phyloP scores from a whole-genome alignment of 1,284 basidiomycete species.

The Caloboletus firmus region DNA sequence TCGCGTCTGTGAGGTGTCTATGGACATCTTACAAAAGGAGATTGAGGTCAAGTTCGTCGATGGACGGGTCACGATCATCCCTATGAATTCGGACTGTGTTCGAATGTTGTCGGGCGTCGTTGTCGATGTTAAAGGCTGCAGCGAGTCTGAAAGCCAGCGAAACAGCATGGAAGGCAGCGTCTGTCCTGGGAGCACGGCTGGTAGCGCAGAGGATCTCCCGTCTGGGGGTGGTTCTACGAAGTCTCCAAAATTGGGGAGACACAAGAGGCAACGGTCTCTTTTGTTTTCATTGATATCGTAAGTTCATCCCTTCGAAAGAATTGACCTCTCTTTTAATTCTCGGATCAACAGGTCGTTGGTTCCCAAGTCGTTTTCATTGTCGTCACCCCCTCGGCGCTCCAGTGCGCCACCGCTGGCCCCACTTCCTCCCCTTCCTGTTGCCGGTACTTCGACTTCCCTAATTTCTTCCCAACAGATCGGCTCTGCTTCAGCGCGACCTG shows the following conservation, averaged over 20 bases:
- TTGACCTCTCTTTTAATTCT: slow-evolving; percentile 5
- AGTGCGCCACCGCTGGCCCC: slow-evolving; percentile 32
- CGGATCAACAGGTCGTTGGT: slow-evolving; percentile 40
- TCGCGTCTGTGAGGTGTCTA: slow-evolving; percentile 57
- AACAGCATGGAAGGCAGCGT: slow-evolving; percentile 36
- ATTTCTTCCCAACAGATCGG: slow-evolving; percentile 4
- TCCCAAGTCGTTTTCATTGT: slow-evolving; percentile 31
- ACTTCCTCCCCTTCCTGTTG: slow-evolving; percentile 23
- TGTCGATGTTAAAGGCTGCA: slow-evolving; percentile 50
- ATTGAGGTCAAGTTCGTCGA: slow-evolving; percentile 59
- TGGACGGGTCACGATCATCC: slow-evolving; percentile 50
- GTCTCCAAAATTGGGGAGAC: slow-evolving; percentile 35
- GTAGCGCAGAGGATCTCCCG: slow-evolving; percentile 16
- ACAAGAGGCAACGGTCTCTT: slow-evolving; percentile 62
- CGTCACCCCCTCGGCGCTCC: slow-evolving; percentile 28
- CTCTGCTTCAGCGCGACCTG: slow-evolving; percentile 29
- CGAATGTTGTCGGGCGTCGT: slow-evolving; percentile 50
- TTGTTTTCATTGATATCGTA: slow-evolving; percentile 68
- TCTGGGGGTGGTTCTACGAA: slow-evolving; percentile 11
- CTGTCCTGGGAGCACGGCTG: slow-evolving; percentile 30
- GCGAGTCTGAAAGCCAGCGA: slow-evolving; percentile 35
- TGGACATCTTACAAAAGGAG: slow-evolving; percentile 50
- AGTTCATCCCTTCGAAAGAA: slow-evolving; percentile 15
- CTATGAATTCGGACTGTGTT: slow-evolving; percentile 43
- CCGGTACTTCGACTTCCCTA: slow-evolving; percentile 12